Conservation (phyloP, 2,329 filamentous ascomycete species). For the Cytospora leucostoma region DNA sequence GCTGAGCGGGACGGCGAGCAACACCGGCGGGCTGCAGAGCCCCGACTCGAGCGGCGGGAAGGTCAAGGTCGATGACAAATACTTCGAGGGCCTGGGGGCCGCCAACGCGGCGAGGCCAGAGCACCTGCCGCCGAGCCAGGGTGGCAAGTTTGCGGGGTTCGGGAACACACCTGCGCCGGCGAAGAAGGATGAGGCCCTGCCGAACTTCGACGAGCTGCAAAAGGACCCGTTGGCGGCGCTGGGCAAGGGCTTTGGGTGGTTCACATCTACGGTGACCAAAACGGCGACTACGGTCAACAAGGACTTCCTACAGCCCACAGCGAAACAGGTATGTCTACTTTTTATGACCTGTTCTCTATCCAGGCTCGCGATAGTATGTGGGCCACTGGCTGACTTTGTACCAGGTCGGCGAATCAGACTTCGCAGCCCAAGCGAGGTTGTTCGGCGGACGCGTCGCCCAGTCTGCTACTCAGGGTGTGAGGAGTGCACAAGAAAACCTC, state of each 20-base stretch:
- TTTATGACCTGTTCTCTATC: background rate
- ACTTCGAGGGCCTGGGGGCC: slow-evolving; percentile 82
- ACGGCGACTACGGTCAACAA: slow-evolving; percentile 90
- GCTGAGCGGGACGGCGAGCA: slow-evolving; percentile 41
- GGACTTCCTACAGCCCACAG: slow-evolving; percentile 88
- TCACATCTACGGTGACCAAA: slow-evolving; percentile 83
- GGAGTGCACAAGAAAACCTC: slow-evolving; percentile 76
- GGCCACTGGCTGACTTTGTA: slow-evolving; percentile 11
- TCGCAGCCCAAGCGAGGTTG: slow-evolving; percentile 66
- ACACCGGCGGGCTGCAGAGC: slow-evolving; percentile 41
- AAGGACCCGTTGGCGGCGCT: slow-evolving; percentile 86
- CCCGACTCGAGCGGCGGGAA: slow-evolving; percentile 44
- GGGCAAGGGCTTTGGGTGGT: slow-evolving; percentile 93
- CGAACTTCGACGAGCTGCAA: slow-evolving; percentile 83
- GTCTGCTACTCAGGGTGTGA: slow-evolving; percentile 68
- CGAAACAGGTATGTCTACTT: slow-evolving; percentile 69
- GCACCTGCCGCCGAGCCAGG: slow-evolving; percentile 79
- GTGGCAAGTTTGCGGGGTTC: slow-evolving; percentile 90
- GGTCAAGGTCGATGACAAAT: slow-evolving; percentile 76
- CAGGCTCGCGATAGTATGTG: background rate
- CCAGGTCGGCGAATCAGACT: slow-evolving; percentile 77
- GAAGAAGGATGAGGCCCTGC: slow-evolving; percentile 48
- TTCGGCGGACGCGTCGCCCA: slow-evolving; percentile 67
- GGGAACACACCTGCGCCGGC: slow-evolving; percentile 70
- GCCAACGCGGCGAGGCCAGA: slow-evolving; percentile 79